Percentiles rank a stretch among this genome's conserved stretches.
These are phyloP conservation scores for Clonostachys rhizophaga DNA, from an alignment of 2,329 filamentous ascomycete genomes.

Conservation along the genomic window DNA sequence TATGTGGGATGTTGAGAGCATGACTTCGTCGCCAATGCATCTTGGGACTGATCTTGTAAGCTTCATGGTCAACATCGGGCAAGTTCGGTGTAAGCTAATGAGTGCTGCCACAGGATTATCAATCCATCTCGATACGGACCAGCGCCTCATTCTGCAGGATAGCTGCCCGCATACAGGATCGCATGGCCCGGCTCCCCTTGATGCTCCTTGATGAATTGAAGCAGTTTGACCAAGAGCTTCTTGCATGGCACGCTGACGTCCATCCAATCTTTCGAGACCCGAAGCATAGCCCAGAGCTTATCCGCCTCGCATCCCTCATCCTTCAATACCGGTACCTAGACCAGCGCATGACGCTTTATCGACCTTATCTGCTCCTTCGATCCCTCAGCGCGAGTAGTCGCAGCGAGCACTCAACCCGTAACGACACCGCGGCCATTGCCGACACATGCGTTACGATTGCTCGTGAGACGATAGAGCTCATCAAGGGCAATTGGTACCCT, in stretches of 20 bases:
- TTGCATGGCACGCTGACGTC: not conserved
- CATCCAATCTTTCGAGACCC: not conserved
- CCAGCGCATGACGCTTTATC: conserved; percentile 1
- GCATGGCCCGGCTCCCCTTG: not conserved
- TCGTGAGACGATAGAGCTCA: not conserved
- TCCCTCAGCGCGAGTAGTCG: not conserved
- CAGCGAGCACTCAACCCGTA: not conserved
- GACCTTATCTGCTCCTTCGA: not conserved
- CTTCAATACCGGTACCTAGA: not conserved
- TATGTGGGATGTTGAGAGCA: not conserved
- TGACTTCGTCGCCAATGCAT: too few species aligned
- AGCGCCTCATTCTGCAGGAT: not conserved
- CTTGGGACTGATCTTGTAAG: too few species aligned
- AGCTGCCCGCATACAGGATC: conserved; percentile 1
- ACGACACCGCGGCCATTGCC: not conserved
- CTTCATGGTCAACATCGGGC: too few species aligned
- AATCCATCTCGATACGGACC: not conserved
- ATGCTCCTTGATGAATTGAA: not conserved
- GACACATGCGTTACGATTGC: not conserved
- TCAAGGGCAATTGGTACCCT: not conserved
- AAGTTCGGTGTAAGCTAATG: too few species aligned
- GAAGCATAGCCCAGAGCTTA: not conserved
- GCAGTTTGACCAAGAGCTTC: conserved; percentile 1
- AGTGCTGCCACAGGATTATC: not conserved
- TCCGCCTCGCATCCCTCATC: not conserved